Conservation (phyloP, 768 basidiomycete species). For the Agrocybe pediades region DNA sequence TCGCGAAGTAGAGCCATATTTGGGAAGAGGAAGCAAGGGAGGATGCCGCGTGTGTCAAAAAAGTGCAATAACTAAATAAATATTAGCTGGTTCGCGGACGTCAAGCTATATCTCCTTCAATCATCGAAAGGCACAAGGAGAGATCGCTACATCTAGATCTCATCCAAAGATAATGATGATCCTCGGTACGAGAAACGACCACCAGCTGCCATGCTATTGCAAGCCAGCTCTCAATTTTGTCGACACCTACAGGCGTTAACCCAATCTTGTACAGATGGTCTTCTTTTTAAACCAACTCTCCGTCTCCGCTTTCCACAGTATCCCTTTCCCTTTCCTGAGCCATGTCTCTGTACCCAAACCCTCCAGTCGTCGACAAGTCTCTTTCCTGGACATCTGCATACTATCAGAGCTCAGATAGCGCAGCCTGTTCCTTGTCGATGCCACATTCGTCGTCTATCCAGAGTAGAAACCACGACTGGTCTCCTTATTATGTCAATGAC, state of each 20-base stretch:
- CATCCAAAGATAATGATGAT: conserved; percentile 30
- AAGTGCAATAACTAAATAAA: conserved; percentile 16
- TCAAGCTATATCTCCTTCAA: conserved; percentile 12
- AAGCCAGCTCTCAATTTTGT: conserved; percentile 24
- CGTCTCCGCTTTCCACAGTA: conserved; percentile 14
- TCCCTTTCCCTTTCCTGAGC: conserved; percentile 21
- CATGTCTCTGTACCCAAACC: conserved; percentile 19
- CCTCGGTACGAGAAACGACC: conserved; percentile 33
- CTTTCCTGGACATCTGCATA: conserved; percentile 11
- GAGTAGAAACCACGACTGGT: conserved; percentile 13
- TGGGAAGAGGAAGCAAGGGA: conserved; percentile 2
- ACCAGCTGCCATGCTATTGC: conserved; percentile 26
- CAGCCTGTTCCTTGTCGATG: conserved; percentile 7
- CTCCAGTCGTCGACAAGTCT: conserved; percentile 10
- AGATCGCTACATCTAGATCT: conserved; percentile 22
- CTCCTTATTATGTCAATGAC: too few relatives aligned
- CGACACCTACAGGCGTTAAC: conserved; percentile 25
- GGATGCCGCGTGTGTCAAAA: conserved; percentile 1
- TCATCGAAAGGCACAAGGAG: conserved; percentile 14
- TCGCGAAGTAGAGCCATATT: conserved; percentile 18
- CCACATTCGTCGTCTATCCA: conserved; percentile 6
- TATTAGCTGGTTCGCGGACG: conserved; percentile 6
- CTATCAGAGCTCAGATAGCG: conserved; percentile 9
- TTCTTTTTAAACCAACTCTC: conserved; percentile 21
- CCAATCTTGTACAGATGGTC: conserved; percentile 18